Conservation (phyloP, 106 monocot genomes). For the Cymbidium sinense region DNA sequence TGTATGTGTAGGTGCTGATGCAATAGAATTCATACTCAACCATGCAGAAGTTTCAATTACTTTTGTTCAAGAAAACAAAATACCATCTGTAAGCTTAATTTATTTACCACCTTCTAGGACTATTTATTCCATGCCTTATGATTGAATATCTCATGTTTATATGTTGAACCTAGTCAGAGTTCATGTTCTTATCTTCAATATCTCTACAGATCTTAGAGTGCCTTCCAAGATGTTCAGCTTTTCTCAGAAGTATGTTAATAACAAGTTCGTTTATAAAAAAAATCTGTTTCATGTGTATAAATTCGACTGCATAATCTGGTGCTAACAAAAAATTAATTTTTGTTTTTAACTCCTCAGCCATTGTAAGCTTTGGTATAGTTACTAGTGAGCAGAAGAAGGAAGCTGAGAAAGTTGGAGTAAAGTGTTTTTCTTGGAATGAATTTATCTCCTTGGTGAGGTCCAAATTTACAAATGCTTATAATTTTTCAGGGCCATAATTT, state of each 20-base stretch:
- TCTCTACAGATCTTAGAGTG: conserved; percentile 39
- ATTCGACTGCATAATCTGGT: neutral
- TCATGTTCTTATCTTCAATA: neutral
- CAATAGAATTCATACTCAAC: conserved; percentile 91
- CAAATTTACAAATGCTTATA: neutral
- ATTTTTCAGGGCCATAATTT: neutral
- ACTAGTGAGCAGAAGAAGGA: conserved; percentile 44
- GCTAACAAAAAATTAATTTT: neutral
- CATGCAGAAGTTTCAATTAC: conserved; percentile 84
- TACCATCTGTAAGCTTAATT: conserved; percentile 55
- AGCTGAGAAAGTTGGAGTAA: conserved; percentile 51
- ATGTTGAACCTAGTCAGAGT: neutral
- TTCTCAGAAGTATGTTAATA: conserved; percentile 56
- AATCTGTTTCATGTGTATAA: neutral
- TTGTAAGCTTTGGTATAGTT: conserved; percentile 79
- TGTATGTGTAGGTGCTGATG: conserved; percentile 58
- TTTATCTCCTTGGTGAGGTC: conserved; percentile 52
- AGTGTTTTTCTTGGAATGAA: conserved; percentile 93
- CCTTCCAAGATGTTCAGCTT: conserved; percentile 36
- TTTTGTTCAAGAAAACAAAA: conserved; percentile 84
- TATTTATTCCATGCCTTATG: neutral
- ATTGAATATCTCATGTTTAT: neutral
- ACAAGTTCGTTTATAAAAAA: neutral
- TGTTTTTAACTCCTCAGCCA: conserved; percentile 38
- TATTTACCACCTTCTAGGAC: neutral